Base-by-base conservation (phyloP, 805 yeast species). In the Blastobotrys parvus region DNA sequence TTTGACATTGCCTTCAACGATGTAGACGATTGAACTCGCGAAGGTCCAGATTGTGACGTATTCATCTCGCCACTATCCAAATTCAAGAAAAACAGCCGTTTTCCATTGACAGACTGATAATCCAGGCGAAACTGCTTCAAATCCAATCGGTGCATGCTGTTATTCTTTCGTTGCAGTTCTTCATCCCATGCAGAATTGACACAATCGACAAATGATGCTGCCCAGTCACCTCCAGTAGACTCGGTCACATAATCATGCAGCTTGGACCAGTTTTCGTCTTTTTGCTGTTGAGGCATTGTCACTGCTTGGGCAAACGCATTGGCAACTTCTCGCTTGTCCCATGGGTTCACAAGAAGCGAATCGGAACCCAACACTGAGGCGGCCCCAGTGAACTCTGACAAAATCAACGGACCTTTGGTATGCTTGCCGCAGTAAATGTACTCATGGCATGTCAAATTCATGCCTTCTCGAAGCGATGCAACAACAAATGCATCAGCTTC, bases 381-480 rank as follows among this genome's bases (percentile, higher is more conserved):
- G 8, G 95, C 84, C 1, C 98, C 98, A 1, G 96, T 88, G 55
- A 92, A 92, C 61, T 92, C 98, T 31, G 95, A 84, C 43, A 92
- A 63, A 37, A 92, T 73, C 48, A 90, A 70, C 1, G 96, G 95
- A 0, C 95, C 82, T 50, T 82, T 79, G n/a, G 43, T 32, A 41
- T 53, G 47, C 8, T 59, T 54, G 20, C 49, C 43, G 20, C 94
- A 84, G 43, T 80, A 81, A 34, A 88, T 74, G 59, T 82, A 92
- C 60, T 92, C 98, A 58, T 92, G 98, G 53, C 96, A 90, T 0
- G 97, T 89, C 57, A 92, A 70, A 55, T 92, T 92, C 88, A 92
- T 84, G 20, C 98, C 98, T 62, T 92, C 98, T 58, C 98, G 79
- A 71, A 90, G 75, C 1, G 95, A 84, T 7, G 94, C 80, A 1